Percentiles rank a stretch among this genome's conserved stretches.
These are phyloP conservation scores for Dactylorhiza incarnata DNA, from an alignment of 106 monocot genomes.

Conservation along the genomic window DNA sequence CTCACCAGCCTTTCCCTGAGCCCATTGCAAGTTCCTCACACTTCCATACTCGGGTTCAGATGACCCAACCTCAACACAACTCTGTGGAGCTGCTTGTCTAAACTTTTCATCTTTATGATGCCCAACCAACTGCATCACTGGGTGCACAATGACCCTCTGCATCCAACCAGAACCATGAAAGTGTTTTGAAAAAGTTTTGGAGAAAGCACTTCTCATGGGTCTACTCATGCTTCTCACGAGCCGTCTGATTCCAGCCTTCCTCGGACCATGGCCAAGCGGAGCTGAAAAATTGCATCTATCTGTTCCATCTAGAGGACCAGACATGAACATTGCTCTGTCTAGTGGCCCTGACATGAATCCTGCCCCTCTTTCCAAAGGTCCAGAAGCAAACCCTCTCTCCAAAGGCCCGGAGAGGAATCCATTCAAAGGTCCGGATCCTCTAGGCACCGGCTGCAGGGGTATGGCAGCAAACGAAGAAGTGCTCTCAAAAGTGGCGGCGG, in stretches of 20 bases:
- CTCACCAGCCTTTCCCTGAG: slow-evolving; percentile 98
- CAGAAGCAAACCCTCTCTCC: slow-evolving; percentile 85
- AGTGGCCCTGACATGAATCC: slow-evolving; percentile 67
- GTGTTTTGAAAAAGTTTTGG: slow-evolving; percentile 37
- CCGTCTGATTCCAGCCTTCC: slow-evolving; percentile 36
- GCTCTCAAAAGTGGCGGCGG: slow-evolving; percentile 92
- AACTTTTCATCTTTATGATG: slow-evolving; percentile 52
- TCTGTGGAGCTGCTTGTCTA: slow-evolving; percentile 24
- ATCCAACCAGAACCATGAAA: slow-evolving; percentile 46
- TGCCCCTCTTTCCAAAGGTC: slow-evolving; percentile 63
- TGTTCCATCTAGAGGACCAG: slow-evolving; percentile 1
- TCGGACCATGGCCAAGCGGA: slow-evolving; percentile 48
- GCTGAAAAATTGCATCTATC: slow-evolving; percentile 85
- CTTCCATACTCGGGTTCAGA: slow-evolving; percentile 72
- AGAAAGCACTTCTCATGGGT: slow-evolving; percentile 62
- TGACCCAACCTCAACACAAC: slow-evolving; percentile 30
- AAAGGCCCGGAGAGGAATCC: slow-evolving; percentile 92
- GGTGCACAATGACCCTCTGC: slow-evolving; percentile 54
- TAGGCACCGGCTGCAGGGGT: slow-evolving; percentile 89
- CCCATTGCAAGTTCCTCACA: slow-evolving; percentile 85
- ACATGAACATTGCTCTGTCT: slow-evolving; percentile 19
- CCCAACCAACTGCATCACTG: slow-evolving; percentile 47
- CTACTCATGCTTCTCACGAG: slow-evolving; percentile 74
- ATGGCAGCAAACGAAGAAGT: slow-evolving; percentile 87
- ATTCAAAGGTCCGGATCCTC: slow-evolving; percentile 81